Evolutionary conservation across 228 moss, liverwort and hornwort species (phyloP), one percentile per base, ranked within the genome.

Genomic region (Sphagnum magellanicum): DNA sequence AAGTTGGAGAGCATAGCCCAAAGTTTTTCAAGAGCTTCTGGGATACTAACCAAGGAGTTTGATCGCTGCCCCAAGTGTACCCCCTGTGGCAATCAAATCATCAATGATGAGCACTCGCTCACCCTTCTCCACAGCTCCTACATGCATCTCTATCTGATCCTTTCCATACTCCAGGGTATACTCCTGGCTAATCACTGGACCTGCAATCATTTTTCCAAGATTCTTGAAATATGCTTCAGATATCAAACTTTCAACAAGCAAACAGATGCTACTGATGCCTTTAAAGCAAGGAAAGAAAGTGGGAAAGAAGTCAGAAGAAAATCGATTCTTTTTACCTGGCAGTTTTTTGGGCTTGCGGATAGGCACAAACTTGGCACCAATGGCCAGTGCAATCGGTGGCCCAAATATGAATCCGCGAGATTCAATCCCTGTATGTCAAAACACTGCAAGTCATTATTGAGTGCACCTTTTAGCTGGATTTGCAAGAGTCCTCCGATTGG

Each of bases 331-430:
- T 64, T 61, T 16, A 93, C 97, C 97, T 79, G 97, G 97, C 11
- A 98, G 73, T 77, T 98, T 98, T 64, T 72, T 83, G 50, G 93
- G 97, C 78, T 98, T 98, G 66, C 97, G 81, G 74, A 93, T 88
- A 6, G 97, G 97, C 78, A 93, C 97, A 68, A 98, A 98, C 81
- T 98, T 98, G 6, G 97, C 97, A 76, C 97, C 93, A 6, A 93
- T 79, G 10, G 93, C 97, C 51, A 93, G 85, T 46, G 97, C 97
- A 64, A 97, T 76, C 8, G 97, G 97, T 66, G 97, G 93, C 14
- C 97, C 97, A 76, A 97, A 93, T 70, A 97, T 97, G n/a, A 97
- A 97, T 50, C 97, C 97, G 49, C 97, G 93, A 68, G 97, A 93
- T 84, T 97, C 97, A 59, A 97, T 71, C 52, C 92, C 95, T 95